Evolutionary conservation across 495 filamentous ascomycete species (phyloP), one percentile per base, ranked within the genome.

Genomic region (Acidiella bohemica): DNA sequence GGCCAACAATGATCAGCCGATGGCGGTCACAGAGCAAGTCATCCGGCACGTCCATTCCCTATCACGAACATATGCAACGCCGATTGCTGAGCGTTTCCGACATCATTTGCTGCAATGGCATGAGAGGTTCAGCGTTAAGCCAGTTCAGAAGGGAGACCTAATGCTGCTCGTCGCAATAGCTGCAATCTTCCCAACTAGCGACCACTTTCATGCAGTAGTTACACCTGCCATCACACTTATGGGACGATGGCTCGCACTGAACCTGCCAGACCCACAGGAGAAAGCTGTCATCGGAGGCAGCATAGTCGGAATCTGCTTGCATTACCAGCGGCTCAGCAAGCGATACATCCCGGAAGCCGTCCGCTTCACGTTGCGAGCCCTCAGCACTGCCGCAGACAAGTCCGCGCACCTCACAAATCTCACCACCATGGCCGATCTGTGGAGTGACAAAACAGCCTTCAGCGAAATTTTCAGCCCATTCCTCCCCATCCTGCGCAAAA

Each of bases 191-290:
- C 85, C 92, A 4, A 93, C 92, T 0, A 93, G 84, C 0, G 90
- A 99, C 61, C 84, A 93, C 58, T 96, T 95, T 59, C 90, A 96
- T 49, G 79, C 85, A 40, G 80, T 96, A 12, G 76, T 81, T 33
- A 96, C 90, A 4, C 90, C 90, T 0, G 81, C 88, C 1, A 80
- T 82, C 54, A 70, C 95, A 5, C 72, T 70, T 36, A 80, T 96
- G 57, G 71, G 73, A 21, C 71, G 81, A 32, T 95, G 81, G 54
- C 67, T 97, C n/a, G 82, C 77, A 0, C 75, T 92, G 49, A 81
- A 73, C 34, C 63, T 75, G 20, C 80, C 82, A 0, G 67, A 70
- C 28, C 58, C 59, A 2, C 59, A 84, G 4, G 53, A 65, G 18
- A 80, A 85, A 45, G 71, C 84, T 27, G 70, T 72, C 7, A 78